Percentiles rank a stretch among this genome's conserved stretches.
These are phyloP conservation scores for Geranium brycei DNA, from an alignment of 345 rosid species.

Conservation along the genomic window DNA sequence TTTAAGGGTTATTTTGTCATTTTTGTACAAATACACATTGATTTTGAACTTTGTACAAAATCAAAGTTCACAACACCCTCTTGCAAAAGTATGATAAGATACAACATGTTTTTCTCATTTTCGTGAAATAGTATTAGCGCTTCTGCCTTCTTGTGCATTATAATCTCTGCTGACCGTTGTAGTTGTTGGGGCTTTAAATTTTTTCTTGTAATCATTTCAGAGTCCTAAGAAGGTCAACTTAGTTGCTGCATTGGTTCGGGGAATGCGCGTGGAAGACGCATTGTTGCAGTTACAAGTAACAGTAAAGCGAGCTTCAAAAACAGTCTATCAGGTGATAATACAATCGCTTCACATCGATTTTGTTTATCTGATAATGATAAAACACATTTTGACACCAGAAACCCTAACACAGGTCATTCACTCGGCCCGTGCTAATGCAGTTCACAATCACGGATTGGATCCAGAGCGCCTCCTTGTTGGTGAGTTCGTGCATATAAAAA, in stretches of 20 bases:
- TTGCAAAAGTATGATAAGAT: too few species aligned
- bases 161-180: neutral
- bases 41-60: too few species aligned
- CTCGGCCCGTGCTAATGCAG: constrained; percentile 85
- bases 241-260: constrained; percentile 86
- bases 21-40: too few species aligned
- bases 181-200: neutral
- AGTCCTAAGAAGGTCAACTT: constrained; percentile 93
- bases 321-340: constrained; percentile 60
- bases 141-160: neutral
- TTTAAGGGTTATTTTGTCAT: too few species aligned
- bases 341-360: neutral
- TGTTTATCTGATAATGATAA: neutral
- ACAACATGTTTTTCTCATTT: too few species aligned
- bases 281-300: constrained; percentile 83
- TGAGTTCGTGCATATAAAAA: constrained; percentile 16
- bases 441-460: constrained; percentile 85
- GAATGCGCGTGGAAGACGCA: constrained; percentile 98
- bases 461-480: constrained; percentile 78
- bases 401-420: constrained; percentile 50
- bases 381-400: too few species aligned
- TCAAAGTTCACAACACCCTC: too few species aligned
- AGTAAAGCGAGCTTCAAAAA: constrained; percentile 67
- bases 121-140: neutral
- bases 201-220: constrained; percentile 23